A percentile compares a stretch with the other conserved stretches of the same genome.
These are phyloP conservation scores for Globisporangium polare DNA, from an alignment of 352 stramenopile species.

Conservation along the genomic window DNA sequence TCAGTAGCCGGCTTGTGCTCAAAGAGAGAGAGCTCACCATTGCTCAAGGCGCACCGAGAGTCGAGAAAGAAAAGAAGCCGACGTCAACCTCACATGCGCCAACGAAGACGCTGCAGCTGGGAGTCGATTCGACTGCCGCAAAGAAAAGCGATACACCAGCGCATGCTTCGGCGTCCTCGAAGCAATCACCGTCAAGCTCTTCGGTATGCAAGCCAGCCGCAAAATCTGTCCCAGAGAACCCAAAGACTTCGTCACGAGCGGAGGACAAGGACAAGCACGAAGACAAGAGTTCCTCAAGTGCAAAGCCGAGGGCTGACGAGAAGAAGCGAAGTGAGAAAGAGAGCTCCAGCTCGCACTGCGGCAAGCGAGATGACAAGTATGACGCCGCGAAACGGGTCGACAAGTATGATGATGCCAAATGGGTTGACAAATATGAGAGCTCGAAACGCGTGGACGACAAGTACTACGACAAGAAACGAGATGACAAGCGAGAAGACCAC, in stretches of 20 bases:
- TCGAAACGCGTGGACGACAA: constrained; percentile 16
- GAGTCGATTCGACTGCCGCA: neutral
- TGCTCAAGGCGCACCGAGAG: neutral
- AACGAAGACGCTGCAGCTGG: neutral
- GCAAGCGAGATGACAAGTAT: neutral
- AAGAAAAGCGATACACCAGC: neutral
- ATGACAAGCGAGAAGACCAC: constrained; percentile 7
- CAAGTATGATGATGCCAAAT: constrained; percentile 1
- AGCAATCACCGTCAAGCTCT: neutral
- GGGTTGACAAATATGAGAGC: constrained; percentile 8
- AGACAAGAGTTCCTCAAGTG: constrained; percentile 2
- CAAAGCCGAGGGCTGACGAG: neutral
- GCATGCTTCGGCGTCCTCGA: neutral
- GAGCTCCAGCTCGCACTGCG: neutral
- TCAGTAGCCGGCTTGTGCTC: constrained; percentile 15
- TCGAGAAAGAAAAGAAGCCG: neutral
- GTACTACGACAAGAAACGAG: constrained; percentile 2
- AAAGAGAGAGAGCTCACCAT: constrained; percentile 16
- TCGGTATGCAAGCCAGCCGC: neutral
- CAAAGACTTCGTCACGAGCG: neutral
- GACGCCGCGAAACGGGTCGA: neutral
- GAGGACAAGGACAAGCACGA: neutral
- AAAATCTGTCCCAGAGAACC: neutral
- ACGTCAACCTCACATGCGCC: neutral
- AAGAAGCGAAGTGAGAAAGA: constrained; percentile 5